phyloP scores from a whole-genome alignment of 192 early-diverging fungal genomes.

The Pilobolus umbonatus region DNA sequence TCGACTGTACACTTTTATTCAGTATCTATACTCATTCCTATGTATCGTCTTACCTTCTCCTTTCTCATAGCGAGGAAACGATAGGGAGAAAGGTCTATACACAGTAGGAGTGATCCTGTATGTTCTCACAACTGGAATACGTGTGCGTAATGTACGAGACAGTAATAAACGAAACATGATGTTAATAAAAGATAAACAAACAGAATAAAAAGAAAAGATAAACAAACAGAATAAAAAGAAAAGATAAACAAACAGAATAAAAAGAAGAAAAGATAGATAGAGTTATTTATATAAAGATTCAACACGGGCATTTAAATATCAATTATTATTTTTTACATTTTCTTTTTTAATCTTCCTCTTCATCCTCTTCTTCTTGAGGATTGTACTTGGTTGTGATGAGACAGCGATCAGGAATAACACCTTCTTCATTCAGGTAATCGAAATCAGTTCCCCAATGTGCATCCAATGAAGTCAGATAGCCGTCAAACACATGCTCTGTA shows the following conservation, averaged over 20 bases:
- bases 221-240: no score
- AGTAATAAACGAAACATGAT: no score
- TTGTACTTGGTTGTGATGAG: constrained; percentile 17
- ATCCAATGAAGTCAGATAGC: constrained; percentile 60
- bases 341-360: neutral
- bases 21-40: neutral
- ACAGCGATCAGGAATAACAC: constrained; percentile 44
- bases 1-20: constrained; percentile 38
- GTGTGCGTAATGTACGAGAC: no score
- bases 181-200: no score
- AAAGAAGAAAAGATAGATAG: no score
- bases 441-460: constrained; percentile 46
- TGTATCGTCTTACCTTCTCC: constrained; percentile 4
- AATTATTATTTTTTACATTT: no score
- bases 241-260: no score
- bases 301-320: no score
- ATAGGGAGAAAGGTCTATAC: constrained; percentile 5
- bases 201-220: no score
- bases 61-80: neutral
- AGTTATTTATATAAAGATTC: no score
- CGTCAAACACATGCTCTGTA: constrained; percentile 53
- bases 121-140: no score
- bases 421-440: constrained; percentile 60
- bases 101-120: no score
- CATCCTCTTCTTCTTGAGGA: neutral